A percentile compares a stretch with the other conserved stretches of the same genome.
Conservation (phyloP, 768 basidiomycete species). For the Jaapia argillacea region DNA sequence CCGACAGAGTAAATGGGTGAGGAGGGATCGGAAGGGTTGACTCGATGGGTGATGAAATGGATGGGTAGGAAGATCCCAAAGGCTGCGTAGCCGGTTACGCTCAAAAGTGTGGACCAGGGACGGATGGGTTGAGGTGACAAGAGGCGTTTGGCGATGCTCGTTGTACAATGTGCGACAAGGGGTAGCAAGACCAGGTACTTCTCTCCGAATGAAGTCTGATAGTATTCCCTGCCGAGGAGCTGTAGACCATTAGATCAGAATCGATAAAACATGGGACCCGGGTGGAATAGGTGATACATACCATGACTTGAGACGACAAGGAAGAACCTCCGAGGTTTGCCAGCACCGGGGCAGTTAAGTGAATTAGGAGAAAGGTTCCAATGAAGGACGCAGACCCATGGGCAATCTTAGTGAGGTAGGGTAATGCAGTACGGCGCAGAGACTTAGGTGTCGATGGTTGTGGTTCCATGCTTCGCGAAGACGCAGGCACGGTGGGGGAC, state of each 20-base stretch:
- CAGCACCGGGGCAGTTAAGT: conserved; percentile 63
- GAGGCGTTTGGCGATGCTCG: conserved; percentile 51
- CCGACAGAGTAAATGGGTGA: conserved; percentile 49
- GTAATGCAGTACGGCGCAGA: conserved; percentile 3
- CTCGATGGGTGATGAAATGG: conserved; percentile 62
- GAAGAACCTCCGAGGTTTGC: conserved; percentile 65
- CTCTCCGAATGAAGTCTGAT: conserved; percentile 65
- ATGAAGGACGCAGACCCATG: conserved; percentile 74
- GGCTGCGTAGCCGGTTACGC: conserved; percentile 52
- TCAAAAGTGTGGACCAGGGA: conserved; percentile 33
- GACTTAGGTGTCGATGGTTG: neutral
- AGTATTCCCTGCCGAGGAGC: conserved; percentile 81
- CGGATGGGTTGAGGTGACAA: conserved; percentile 28
- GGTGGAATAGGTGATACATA: conserved; percentile 21
- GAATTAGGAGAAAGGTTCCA: conserved; percentile 66
- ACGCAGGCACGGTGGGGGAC: too few relatives aligned
- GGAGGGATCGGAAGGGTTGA: conserved; percentile 34
- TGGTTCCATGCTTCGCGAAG: too few relatives aligned
- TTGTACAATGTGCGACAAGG: conserved; percentile 50
- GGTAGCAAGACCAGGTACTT: conserved; percentile 59
- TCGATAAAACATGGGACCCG: too few relatives aligned
- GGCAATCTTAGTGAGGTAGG: conserved; percentile 42
- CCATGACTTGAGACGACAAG: conserved; percentile 68
- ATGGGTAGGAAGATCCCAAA: conserved; percentile 51
- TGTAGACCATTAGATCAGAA: conserved; percentile 16